Percentiles rank a stretch among this genome's conserved stretches.
Evolutionary conservation across 768 basidiomycete species (phyloP).

Genomic region (Pleurotus citrinopileatus): DNA sequence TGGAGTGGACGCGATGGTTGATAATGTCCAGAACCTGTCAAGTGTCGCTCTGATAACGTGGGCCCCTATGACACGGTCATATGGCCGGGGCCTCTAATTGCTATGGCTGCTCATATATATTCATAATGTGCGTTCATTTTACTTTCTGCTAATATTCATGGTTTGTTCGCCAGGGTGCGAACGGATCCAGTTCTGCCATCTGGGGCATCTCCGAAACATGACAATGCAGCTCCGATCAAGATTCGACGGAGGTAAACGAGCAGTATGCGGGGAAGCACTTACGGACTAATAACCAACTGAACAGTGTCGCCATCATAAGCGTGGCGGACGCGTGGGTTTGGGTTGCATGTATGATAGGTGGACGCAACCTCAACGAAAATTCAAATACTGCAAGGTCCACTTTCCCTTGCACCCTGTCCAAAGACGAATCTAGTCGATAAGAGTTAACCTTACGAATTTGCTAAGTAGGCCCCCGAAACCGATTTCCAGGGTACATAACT

Average conservation of each 20-base stretch:
- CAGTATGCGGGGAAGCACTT: neutral
- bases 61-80: neutral
- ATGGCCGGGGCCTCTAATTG: neutral
- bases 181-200: no score
- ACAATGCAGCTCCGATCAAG: neutral
- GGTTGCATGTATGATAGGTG: neutral
- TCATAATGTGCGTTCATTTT: neutral
- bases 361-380: no score
- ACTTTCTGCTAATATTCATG: no score
- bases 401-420: neutral
- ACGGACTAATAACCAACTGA: neutral
- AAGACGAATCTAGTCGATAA: neutral
- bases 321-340: neutral
- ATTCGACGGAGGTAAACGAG: constrained; percentile 5
- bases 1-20: neutral
- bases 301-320: neutral
- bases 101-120: neutral
- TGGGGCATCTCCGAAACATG: neutral
- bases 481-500: constrained; percentile 2
- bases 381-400: neutral
- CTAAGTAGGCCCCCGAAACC: constrained; percentile 3
- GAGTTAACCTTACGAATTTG: neutral
- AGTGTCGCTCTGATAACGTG: neutral
- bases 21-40: neutral
- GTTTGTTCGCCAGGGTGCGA: neutral